phyloP scores from a whole-genome alignment of 1,284 basidiomycete genomes.

The Austroboletus rostrupii region DNA sequence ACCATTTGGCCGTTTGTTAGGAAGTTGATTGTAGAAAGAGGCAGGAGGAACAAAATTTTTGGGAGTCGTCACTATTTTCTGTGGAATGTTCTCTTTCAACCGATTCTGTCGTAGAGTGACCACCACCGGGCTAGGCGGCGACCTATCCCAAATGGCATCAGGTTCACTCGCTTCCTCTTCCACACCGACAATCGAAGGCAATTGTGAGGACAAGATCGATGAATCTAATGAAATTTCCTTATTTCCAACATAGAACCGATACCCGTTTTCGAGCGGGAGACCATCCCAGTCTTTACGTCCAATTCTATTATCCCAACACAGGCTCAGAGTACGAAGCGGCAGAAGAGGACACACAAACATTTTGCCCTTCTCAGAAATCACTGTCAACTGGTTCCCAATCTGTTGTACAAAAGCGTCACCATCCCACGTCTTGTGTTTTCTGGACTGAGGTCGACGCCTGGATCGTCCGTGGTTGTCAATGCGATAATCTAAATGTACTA shows the following conservation, averaged over 20 bases:
- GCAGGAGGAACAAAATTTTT: conserved; percentile 52
- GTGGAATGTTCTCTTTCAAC: conserved; percentile 26
- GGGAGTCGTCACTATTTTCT: background rate
- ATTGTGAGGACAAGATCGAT: conserved; percentile 42
- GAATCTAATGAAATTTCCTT: conserved; percentile 63
- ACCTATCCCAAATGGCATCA: conserved; percentile 7
- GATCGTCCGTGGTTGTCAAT: conserved; percentile 3
- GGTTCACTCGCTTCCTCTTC: conserved; percentile 25
- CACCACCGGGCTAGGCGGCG: background rate
- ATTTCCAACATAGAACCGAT: conserved; percentile 47
- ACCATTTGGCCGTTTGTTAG: conserved; percentile 44
- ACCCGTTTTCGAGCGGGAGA: conserved; percentile 47
- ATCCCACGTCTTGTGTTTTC: conserved; percentile 90
- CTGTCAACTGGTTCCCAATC: conserved; percentile 46
- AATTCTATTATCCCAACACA: conserved; percentile 41
- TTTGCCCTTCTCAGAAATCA: conserved; percentile 69
- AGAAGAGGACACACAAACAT: conserved; percentile 38
- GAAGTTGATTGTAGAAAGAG: conserved; percentile 53
- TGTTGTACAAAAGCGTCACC: conserved; percentile 65
- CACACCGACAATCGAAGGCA: conserved; percentile 45
- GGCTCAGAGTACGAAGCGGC: conserved; percentile 10
- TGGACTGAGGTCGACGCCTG: conserved; percentile 74
- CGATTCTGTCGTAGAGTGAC: conserved; percentile 3
- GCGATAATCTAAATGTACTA: background rate
- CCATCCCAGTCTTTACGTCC: conserved; percentile 62